A percentile compares a stretch with the other conserved stretches of the same genome.
These are phyloP conservation scores for Lagenaria siceraria DNA, from an alignment of 306 rosid species.

Conservation along the genomic window DNA sequence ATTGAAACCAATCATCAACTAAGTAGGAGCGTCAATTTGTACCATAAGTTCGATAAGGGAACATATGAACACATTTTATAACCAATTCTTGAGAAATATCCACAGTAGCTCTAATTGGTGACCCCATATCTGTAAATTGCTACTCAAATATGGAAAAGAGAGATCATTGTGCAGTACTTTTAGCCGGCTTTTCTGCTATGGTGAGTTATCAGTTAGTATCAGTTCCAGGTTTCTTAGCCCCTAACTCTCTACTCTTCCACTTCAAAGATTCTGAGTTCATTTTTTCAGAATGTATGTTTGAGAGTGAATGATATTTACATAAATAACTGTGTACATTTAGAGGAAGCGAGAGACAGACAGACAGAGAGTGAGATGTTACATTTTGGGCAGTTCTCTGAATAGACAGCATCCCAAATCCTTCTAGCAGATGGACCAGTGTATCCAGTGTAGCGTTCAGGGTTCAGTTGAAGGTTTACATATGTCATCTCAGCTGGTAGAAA, in stretches of 20 bases:
- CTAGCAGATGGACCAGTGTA: slow-evolving; percentile 86
- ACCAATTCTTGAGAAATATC: neutral
- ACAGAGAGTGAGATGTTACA: slow-evolving; percentile 31
- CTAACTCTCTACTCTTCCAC: neutral
- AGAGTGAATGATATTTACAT: neutral
- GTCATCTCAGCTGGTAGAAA: slow-evolving; percentile 62
- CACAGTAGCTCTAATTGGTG: neutral
- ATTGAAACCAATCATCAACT: neutral
- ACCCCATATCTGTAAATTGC: neutral
- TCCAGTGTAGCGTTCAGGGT: slow-evolving; percentile 95
- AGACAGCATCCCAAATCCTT: slow-evolving; percentile 90
- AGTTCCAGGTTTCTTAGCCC: neutral
- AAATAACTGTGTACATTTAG: neutral
- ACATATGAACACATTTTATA: neutral
- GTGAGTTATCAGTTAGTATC: neutral
- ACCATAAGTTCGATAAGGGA: neutral
- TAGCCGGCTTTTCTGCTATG: neutral
- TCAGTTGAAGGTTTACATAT: slow-evolving; percentile 81
- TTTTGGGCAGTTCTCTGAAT: slow-evolving; percentile 95
- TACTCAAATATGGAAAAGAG: neutral
- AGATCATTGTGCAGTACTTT: neutral
- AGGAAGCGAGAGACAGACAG: neutral
- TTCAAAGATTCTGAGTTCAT: neutral
- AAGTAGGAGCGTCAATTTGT: neutral
- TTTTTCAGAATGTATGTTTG: neutral